phyloP scores from a whole-genome alignment of 139 green algal genomes.

The Volvox reticuliferus region DNA sequence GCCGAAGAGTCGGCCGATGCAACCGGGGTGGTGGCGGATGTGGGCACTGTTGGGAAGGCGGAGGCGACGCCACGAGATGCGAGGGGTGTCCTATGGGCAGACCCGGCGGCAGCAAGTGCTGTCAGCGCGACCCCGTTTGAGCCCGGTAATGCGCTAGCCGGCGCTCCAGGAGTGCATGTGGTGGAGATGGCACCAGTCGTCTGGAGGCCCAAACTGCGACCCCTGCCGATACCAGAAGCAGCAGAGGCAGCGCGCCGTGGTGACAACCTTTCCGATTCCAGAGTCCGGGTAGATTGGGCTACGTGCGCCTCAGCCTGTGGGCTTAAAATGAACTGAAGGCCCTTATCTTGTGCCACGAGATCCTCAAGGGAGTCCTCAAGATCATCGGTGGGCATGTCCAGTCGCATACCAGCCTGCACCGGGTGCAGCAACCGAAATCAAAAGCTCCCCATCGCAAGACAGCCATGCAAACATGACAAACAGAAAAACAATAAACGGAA shows the following conservation, averaged over 20 bases:
- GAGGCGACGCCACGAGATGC: neutral
- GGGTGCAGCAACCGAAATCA: neutral
- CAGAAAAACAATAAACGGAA: neutral
- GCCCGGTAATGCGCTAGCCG: neutral
- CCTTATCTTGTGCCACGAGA: neutral
- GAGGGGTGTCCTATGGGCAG: neutral
- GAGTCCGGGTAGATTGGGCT: neutral
- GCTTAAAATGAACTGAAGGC: conserved; percentile 18
- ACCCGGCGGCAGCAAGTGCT: neutral
- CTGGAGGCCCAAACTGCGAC: too few relatives aligned
- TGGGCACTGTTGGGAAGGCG: neutral
- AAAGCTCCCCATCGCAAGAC: neutral
- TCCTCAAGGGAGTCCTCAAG: conserved; percentile 31
- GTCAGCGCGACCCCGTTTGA: neutral
- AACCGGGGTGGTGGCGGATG: neutral
- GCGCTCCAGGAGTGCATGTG: neutral
- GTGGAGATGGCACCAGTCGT: neutral
- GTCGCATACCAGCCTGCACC: neutral
- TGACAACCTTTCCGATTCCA: neutral
- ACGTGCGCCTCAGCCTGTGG: conserved; percentile 16
- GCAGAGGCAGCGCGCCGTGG: neutral
- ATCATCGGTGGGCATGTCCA: neutral
- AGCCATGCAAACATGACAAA: neutral
- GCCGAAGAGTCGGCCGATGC: neutral
- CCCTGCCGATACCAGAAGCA: neutral